These are phyloP conservation scores for Sphagnum tenellum DNA, from an alignment of 225 moss, liverwort and hornwort genomes.

Conservation along the genomic window DNA sequence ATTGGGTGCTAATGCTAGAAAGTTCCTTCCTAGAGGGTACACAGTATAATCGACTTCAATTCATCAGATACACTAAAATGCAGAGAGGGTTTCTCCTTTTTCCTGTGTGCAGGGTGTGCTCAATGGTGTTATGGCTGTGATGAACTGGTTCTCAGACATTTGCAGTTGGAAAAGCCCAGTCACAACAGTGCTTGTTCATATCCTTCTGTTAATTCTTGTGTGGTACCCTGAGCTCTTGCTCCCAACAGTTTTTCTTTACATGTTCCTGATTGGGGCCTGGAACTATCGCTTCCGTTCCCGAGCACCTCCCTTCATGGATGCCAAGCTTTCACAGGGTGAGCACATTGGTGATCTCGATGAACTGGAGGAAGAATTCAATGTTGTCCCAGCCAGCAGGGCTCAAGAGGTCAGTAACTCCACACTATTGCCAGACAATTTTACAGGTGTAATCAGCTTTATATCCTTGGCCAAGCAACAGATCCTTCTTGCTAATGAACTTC, in stretches of 20 bases:
- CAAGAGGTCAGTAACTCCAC: slow-evolving; percentile 34
- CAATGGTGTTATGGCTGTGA: slow-evolving; percentile 62
- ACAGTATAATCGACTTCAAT: not conserved
- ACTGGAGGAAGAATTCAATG: slow-evolving; percentile 94
- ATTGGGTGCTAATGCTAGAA: not conserved
- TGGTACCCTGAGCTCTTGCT: slow-evolving; percentile 90
- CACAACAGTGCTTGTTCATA: slow-evolving; percentile 75
- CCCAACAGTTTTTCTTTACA: slow-evolving; percentile 82
- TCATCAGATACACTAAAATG: not conserved
- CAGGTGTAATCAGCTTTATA: no score
- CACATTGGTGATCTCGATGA: slow-evolving; percentile 76
- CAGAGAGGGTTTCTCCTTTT: not conserved
- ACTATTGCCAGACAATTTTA: not conserved
- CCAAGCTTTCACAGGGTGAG: slow-evolving; percentile 87
- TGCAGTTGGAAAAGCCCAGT: slow-evolving; percentile 91
- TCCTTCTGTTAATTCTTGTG: slow-evolving; percentile 68
- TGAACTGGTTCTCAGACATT: slow-evolving; percentile 84
- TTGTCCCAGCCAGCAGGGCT: slow-evolving; percentile 69
- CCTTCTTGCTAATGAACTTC: not conserved
- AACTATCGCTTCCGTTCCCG: slow-evolving; percentile 72
- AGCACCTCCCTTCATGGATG: slow-evolving; percentile 84
- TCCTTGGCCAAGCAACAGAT: no score
- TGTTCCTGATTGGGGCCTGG: slow-evolving; percentile 93
- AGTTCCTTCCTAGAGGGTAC: not conserved
- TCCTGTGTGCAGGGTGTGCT: slow-evolving; percentile 56